phyloP scores from a whole-genome alignment of 1,284 basidiomycete species.

The Ceratobasidium sp. region DNA sequence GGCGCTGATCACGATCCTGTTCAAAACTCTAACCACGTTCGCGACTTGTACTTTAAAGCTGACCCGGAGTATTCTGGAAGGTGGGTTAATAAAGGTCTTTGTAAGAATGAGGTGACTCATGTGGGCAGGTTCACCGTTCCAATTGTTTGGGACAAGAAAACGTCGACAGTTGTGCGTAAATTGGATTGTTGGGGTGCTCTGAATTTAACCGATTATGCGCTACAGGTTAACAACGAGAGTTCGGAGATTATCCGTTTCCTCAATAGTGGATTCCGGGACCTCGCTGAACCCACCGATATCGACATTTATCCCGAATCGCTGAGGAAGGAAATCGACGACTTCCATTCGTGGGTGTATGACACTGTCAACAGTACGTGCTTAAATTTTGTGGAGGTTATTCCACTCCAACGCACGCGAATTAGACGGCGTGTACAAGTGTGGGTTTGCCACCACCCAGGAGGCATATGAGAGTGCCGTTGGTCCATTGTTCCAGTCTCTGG shows the following conservation, averaged over 20 bases:
- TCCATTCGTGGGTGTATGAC: slow-evolving; percentile 88
- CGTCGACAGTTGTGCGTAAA: slow-evolving; percentile 72
- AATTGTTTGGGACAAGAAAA: slow-evolving; percentile 94
- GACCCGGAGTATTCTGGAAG: slow-evolving; percentile 72
- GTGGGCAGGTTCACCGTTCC: slow-evolving; percentile 81
- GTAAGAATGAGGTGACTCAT: not conserved
- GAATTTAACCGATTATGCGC: not conserved
- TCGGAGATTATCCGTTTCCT: slow-evolving; percentile 93
- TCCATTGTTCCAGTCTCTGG: slow-evolving; percentile 76
- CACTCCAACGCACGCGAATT: not conserved
- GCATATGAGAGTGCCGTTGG: slow-evolving; percentile 82
- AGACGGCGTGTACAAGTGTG: slow-evolving; percentile 88
- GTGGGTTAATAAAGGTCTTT: slow-evolving; percentile 50
- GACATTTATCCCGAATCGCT: slow-evolving; percentile 80
- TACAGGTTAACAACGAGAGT: slow-evolving; percentile 77
- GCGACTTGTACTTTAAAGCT: slow-evolving; percentile 83
- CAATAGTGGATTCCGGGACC: slow-evolving; percentile 80
- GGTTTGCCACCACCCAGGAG: slow-evolving; percentile 81
- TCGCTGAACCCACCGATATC: slow-evolving; percentile 66
- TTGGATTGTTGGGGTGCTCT: not conserved
- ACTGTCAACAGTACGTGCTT: slow-evolving; percentile 72
- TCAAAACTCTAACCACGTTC: slow-evolving; percentile 72
- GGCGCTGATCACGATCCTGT: slow-evolving; percentile 75
- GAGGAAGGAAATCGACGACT: slow-evolving; percentile 77
- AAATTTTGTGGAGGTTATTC: not conserved